Percentiles rank a stretch among this genome's conserved stretches.
Evolutionary conservation across 1,139 yeast genomes (phyloP).

Genomic region (Taphrina confusa): DNA sequence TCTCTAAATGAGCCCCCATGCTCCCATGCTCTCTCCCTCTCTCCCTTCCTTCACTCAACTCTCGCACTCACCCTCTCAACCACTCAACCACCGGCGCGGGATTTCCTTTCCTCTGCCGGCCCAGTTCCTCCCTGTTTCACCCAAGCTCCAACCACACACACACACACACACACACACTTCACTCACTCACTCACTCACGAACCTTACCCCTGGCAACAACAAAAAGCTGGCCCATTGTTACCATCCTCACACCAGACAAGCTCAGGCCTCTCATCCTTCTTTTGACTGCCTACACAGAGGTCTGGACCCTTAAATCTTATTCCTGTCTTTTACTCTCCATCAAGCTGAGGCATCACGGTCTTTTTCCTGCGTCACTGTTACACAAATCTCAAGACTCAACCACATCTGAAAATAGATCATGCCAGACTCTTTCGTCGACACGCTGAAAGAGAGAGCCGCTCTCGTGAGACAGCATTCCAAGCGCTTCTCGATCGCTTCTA

Average conservation of each 20-base stretch:
- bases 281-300: too few relatives aligned
- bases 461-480: constrained; percentile 29
- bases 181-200: constrained; percentile 1
- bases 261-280: too few relatives aligned
- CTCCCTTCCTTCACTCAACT: background rate
- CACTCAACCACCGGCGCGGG: background rate
- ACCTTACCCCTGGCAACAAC: too few relatives aligned
- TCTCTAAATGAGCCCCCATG: background rate
- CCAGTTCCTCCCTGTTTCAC: background rate
- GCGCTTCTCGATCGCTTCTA: constrained; percentile 31
- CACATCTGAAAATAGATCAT: background rate
- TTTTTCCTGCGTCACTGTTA: constrained; percentile 2
- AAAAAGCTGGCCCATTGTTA: too few relatives aligned
- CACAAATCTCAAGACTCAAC: background rate
- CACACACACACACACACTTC: background rate
- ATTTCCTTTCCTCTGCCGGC: background rate
- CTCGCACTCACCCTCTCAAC: background rate
- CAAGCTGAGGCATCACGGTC: constrained; percentile 5
- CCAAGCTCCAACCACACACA: background rate
- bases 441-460: constrained; percentile 25
- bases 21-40: constrained; percentile 2
- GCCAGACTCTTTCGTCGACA: constrained; percentile 25
- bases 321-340: too few relatives aligned
- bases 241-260: too few relatives aligned
- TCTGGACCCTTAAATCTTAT: too few relatives aligned